Evolutionary conservation across 768 basidiomycete species (phyloP).

Genomic region (Lentinula edodes): DNA sequence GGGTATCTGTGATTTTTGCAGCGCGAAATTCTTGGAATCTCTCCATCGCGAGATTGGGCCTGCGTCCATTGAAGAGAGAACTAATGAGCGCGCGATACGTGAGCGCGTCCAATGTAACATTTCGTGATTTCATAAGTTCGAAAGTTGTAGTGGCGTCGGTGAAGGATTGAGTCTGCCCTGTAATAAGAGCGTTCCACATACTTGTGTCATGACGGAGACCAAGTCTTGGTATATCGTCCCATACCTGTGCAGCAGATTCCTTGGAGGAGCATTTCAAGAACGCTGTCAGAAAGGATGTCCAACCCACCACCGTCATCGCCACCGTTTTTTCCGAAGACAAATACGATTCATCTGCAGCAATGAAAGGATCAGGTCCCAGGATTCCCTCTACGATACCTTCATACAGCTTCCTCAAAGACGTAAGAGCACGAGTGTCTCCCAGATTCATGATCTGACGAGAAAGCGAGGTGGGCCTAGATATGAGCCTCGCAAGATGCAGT

Average conservation of each 20-base stretch:
- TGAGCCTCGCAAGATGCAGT: slow-evolving; percentile 44
- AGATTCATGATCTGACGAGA: slow-evolving; percentile 46
- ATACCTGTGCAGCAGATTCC: slow-evolving; percentile 57
- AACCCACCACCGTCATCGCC: slow-evolving; percentile 49
- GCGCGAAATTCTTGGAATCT: slow-evolving; percentile 47
- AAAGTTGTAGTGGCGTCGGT: slow-evolving; percentile 56
- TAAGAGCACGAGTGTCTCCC: slow-evolving; percentile 24
- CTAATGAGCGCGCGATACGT: slow-evolving; percentile 69
- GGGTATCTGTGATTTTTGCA: slow-evolving; percentile 20
- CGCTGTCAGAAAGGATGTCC: slow-evolving; percentile 61
- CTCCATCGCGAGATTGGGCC: slow-evolving; percentile 43
- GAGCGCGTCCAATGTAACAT: slow-evolving; percentile 52
- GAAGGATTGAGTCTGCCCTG: slow-evolving; percentile 50
- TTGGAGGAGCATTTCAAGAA: slow-evolving; percentile 52
- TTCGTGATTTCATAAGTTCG: slow-evolving; percentile 54
- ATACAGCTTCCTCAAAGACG: slow-evolving; percentile 44
- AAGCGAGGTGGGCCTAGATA: slow-evolving; percentile 45
- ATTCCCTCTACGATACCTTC: slow-evolving; percentile 44
- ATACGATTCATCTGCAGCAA: slow-evolving; percentile 37
- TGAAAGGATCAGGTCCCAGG: slow-evolving; percentile 44
- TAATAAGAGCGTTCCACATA: slow-evolving; percentile 70
- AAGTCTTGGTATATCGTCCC: slow-evolving; percentile 57
- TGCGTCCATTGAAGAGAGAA: slow-evolving; percentile 48
- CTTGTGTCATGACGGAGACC: slow-evolving; percentile 46
- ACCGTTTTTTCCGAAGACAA: slow-evolving; percentile 36